A percentile compares a stretch with the other conserved stretches of the same genome.
Evolutionary conservation across 192 early-diverging fungal species (phyloP).

Genomic region (Coemansia sp.): DNA sequence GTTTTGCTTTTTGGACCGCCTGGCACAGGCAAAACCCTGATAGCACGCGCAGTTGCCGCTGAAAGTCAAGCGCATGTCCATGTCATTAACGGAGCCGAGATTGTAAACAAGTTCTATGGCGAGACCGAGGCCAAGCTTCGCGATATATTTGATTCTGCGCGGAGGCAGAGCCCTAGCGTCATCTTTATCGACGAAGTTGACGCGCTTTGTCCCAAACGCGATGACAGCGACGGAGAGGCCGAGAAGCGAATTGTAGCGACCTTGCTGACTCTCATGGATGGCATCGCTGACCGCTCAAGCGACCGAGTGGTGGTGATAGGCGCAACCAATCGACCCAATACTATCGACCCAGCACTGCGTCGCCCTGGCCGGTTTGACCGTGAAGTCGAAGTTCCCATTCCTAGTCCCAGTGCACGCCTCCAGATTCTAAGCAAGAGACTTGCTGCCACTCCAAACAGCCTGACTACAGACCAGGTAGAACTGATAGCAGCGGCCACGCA

Average conservation of each 20-base stretch:
- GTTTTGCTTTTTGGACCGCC: slow-evolving; percentile 88
- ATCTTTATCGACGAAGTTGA: slow-evolving; percentile 96
- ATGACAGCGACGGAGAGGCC: slow-evolving; percentile 74
- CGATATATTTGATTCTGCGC: slow-evolving; percentile 71
- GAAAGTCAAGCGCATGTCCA: slow-evolving; percentile 72
- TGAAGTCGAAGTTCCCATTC: slow-evolving; percentile 95
- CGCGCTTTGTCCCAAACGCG: slow-evolving; percentile 83
- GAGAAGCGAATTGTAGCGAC: slow-evolving; percentile 91
- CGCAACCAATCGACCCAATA: slow-evolving; percentile 89
- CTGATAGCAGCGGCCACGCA: slow-evolving; percentile 68
- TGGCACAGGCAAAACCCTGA: slow-evolving; percentile 94
- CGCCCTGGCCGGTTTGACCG: slow-evolving; percentile 93
- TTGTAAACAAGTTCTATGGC: slow-evolving; percentile 87
- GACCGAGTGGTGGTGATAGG: slow-evolving; percentile 72
- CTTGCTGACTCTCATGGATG: slow-evolving; percentile 93
- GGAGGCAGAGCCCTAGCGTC: slow-evolving; percentile 70
- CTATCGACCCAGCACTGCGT: slow-evolving; percentile 85
- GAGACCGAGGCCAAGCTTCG: slow-evolving; percentile 88
- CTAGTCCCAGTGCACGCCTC: slow-evolving; percentile 61
- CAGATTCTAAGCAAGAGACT: slow-evolving; percentile 76
- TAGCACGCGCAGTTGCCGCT: slow-evolving; percentile 82
- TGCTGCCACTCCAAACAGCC: slow-evolving; percentile 62
- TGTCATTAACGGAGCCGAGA: slow-evolving; percentile 90
- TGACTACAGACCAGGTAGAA: slow-evolving; percentile 60
- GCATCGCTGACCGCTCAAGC: slow-evolving; percentile 33